A percentile compares a stretch with the other conserved stretches of the same genome.
phyloP scores from a whole-genome alignment of 192 early-diverging fungal genomes.

The Coemansia sp. region DNA sequence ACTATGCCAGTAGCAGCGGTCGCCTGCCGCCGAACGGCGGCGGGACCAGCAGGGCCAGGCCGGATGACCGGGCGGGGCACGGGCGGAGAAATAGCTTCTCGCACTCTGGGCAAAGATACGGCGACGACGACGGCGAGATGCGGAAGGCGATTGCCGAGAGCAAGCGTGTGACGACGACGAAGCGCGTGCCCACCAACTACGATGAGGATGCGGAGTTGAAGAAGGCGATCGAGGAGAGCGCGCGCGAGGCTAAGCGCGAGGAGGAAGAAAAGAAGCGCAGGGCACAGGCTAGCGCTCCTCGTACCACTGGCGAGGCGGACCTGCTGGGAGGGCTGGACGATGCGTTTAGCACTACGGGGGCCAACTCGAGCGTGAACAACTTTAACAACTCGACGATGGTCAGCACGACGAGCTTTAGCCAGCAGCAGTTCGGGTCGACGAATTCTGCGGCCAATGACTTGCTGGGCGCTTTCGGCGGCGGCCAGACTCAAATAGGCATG shows the following conservation, averaged over 20 bases:
- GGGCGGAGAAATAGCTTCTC: constrained; percentile 35
- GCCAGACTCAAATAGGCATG: constrained; percentile 12
- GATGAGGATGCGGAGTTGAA: constrained; percentile 72
- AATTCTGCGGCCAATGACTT: constrained; percentile 31
- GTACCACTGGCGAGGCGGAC: constrained; percentile 27
- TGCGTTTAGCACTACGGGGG: constrained; percentile 7
- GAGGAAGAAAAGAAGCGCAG: constrained; percentile 12
- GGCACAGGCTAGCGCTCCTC: background rate
- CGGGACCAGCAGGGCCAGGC: constrained; percentile 5
- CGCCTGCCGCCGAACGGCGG: constrained; percentile 18
- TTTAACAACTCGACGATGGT: constrained; percentile 31
- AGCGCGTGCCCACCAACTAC: constrained; percentile 42
- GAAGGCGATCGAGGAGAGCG: constrained; percentile 85
- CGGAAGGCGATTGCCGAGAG: constrained; percentile 83
- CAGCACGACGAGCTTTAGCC: constrained; percentile 30
- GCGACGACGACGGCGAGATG: constrained; percentile 80
- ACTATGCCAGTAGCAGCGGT: constrained; percentile 44
- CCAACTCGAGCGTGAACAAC: constrained; percentile 18
- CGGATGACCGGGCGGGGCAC: constrained; percentile 15
- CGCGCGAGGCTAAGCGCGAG: constrained; percentile 58
- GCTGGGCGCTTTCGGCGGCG: constrained; percentile 23
- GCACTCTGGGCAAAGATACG: constrained; percentile 19
- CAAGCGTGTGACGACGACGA: constrained; percentile 60
- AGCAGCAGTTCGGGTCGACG: constrained; percentile 35
- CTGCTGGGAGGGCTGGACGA: constrained; percentile 49